Base-by-base conservation (phyloP, 1,284 basidiomycete species). In the Microbotryum intermedium region DNA sequence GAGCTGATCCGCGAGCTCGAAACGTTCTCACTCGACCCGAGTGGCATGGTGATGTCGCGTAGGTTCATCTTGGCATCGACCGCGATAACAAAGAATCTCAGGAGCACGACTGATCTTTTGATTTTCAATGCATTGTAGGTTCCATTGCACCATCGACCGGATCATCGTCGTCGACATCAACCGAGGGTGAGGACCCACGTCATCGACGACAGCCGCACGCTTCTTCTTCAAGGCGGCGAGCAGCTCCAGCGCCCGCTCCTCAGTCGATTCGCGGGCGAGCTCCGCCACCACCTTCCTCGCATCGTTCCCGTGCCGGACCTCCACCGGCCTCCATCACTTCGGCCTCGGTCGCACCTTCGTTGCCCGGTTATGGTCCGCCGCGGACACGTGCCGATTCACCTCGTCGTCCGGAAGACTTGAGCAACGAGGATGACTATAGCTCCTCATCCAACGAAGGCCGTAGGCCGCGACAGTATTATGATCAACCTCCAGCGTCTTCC, bases 1-100 rank as follows among this genome's bases (percentile, higher is more conserved):
- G 69, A 71, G 16, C 68, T 76, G 39, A 72, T 77, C 44, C 66
- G 72, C 42, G 76, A 76, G 59, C 70, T 77, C 45, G 74, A 76
- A 52, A 72, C 61, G 52, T 76, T 74, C 58, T 71, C 71, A n/a
- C 70, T 74, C 5, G 70, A 73, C 43, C 69, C 74, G 8, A 71
- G 70, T 1, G 65, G 70, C 54, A 64, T 60, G 46, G 68, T 67
- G 48, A 72, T 67, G 72, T 62, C 66, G 50, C 59, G 65, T 64
- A 29, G n/a, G 34, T 52, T 44, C 23, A 4, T 13, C 4, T 16
- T 30, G 13, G 34, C 34, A 6, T 11, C 6, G 34, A 18, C 8
- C 3, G 5, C 47, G 23, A 16, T 28, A 21, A 43, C 6, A 25
- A 18, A 3, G 7, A 16, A 7, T 6, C 9, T 13, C 34, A 46